phyloP scores from a whole-genome alignment of 495 filamentous ascomycete species.

The Beverwykella pulmonaria region DNA sequence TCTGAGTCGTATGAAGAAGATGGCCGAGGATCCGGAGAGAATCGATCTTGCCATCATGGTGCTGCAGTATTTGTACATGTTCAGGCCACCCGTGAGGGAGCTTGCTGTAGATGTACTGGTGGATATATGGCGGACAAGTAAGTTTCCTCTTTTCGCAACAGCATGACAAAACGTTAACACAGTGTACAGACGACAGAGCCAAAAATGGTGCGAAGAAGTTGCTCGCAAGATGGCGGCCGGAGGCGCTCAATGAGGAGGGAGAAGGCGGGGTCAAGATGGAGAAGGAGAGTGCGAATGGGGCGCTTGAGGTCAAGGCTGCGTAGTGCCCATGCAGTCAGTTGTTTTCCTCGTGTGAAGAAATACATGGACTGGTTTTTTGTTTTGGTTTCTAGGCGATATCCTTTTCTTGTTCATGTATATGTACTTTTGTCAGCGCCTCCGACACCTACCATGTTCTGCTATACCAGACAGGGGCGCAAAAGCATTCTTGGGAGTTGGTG shows the following conservation, averaged over 20 bases:
- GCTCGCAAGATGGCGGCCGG: slow-evolving; percentile 55
- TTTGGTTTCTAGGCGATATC: background rate
- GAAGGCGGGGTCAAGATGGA: slow-evolving; percentile 21
- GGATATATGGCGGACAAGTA: slow-evolving; percentile 82
- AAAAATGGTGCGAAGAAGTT: slow-evolving; percentile 50
- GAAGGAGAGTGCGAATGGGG: slow-evolving; percentile 23
- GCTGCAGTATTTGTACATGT: slow-evolving; percentile 75
- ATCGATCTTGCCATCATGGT: slow-evolving; percentile 56
- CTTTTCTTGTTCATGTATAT: background rate
- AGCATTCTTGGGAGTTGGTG: background rate
- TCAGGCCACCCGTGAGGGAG: slow-evolving; percentile 79
- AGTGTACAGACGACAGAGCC: slow-evolving; percentile 51
- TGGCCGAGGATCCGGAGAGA: slow-evolving; percentile 87
- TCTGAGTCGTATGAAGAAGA: slow-evolving; percentile 70
- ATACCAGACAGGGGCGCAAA: background rate
- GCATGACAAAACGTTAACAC: slow-evolving; percentile 6
- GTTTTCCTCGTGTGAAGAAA: no score
- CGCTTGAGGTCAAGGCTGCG: slow-evolving; percentile 20
- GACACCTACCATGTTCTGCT: background rate
- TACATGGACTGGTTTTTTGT: no score
- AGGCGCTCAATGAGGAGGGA: slow-evolving; percentile 43
- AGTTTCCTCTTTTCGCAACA: slow-evolving; percentile 40
- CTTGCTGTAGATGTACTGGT: slow-evolving; percentile 80
- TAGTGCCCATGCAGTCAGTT: background rate
- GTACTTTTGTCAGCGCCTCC: background rate